Conservation (phyloP, 768 basidiomycete genomes). For the Russula griseocarnosa region DNA sequence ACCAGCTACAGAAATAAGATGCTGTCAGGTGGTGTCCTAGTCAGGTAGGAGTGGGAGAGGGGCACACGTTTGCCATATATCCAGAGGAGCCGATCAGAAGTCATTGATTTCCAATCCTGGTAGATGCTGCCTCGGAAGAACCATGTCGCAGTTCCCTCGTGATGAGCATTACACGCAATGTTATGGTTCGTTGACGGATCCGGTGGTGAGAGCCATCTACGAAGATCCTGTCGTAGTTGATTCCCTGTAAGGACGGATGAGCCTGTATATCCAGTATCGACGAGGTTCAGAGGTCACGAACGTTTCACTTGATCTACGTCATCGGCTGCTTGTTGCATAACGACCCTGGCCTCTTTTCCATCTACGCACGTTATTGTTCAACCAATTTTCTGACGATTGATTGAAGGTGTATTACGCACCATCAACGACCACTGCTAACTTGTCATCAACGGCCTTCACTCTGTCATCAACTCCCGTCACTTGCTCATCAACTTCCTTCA, state of each 20-base stretch:
- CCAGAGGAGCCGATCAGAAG: background rate
- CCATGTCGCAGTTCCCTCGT: slow-evolving; percentile 2
- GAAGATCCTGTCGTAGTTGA: background rate
- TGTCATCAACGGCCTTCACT: background rate
- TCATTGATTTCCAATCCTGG: slow-evolving; percentile 1
- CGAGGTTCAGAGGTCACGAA: background rate
- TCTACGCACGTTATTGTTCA: background rate
- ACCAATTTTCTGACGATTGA: background rate
- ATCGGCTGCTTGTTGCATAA: background rate
- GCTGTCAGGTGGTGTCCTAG: background rate
- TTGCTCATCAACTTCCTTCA: background rate
- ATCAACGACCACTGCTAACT: background rate
- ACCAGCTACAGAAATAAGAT: background rate
- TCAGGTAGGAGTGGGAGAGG: background rate
- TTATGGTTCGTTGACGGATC: slow-evolving; percentile 9
- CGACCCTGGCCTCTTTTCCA: background rate
- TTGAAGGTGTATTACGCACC: background rate
- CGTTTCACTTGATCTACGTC: background rate
- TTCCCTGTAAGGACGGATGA: background rate
- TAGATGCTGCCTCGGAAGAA: background rate
- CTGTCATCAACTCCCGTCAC: background rate
- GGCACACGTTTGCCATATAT: slow-evolving; percentile 12
- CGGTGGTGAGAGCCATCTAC: slow-evolving; percentile 11
- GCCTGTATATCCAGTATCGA: background rate
- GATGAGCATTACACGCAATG: background rate